These are phyloP conservation scores for Aurinia saxatilis DNA, from an alignment of 345 rosid species.

Conservation along the genomic window DNA sequence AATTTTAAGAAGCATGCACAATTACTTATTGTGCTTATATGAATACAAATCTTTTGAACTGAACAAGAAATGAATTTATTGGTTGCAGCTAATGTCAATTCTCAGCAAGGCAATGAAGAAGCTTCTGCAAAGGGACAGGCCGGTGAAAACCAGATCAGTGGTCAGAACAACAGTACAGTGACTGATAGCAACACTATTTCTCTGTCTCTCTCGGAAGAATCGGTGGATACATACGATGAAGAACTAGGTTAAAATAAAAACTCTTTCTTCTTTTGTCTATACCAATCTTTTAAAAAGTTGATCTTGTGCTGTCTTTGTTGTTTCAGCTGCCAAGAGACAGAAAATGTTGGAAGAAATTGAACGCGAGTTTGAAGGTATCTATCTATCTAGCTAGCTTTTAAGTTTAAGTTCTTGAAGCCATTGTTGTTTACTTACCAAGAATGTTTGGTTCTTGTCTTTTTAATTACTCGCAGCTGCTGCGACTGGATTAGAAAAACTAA, in stretches of 20 bases:
- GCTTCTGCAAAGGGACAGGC: too few species aligned
- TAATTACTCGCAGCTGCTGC: too few species aligned
- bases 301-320: conserved; percentile 2
- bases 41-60: too few species aligned
- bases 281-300: background rate
- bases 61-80: too few species aligned
- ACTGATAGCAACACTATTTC: conserved; percentile 24
- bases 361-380: conserved; percentile 28
- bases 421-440: too few species aligned
- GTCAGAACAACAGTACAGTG: conserved; percentile 23
- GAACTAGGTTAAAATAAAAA: conserved; percentile 8
- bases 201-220: conserved; percentile 22
- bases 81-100: conserved; percentile 20
- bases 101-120: conserved; percentile 25
- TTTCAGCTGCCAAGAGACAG: conserved; percentile 16
- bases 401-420: too few species aligned
- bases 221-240: conserved; percentile 1
- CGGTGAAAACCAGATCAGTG: too few species aligned
- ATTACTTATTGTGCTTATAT: too few species aligned
- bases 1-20: too few species aligned
- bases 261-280: background rate
- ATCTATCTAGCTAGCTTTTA: too few species aligned
- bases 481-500: conserved; percentile 1
- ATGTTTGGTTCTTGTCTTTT: too few species aligned
- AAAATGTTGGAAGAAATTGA: conserved; percentile 24